These are phyloP conservation scores for Biscogniauxia sp. DNA, from an alignment of 2,329 filamentous ascomycete genomes.

Conservation along the genomic window DNA sequence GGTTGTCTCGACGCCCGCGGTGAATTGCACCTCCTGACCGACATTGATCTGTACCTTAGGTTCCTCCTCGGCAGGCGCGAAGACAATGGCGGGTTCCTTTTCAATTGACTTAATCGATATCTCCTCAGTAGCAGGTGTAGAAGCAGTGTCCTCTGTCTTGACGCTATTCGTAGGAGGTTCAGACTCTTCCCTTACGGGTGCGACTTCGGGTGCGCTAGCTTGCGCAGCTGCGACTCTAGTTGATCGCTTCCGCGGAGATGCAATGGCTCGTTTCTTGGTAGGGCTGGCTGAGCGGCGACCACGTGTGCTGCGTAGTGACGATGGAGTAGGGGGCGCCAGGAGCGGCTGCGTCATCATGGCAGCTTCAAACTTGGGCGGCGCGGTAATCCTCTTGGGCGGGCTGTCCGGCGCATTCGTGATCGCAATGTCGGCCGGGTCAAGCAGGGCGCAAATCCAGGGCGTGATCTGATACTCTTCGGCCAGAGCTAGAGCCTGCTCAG, in stretches of 20 bases:
- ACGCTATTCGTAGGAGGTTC: slow-evolving; percentile 33
- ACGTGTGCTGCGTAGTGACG: slow-evolving; percentile 45
- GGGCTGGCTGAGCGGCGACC: slow-evolving; percentile 58
- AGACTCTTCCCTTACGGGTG: slow-evolving; percentile 29
- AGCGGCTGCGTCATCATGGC: slow-evolving; percentile 43
- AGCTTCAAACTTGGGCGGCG: slow-evolving; percentile 74
- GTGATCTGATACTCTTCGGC: slow-evolving; percentile 84
- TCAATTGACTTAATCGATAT: slow-evolving; percentile 47
- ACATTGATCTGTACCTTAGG: slow-evolving; percentile 67
- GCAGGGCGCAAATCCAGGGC: slow-evolving; percentile 86
- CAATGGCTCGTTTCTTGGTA: slow-evolving; percentile 49
- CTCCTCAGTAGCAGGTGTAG: slow-evolving; percentile 37
- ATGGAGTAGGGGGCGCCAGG: slow-evolving; percentile 50
- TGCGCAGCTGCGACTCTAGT: slow-evolving; percentile 41
- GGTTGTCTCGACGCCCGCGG: slow-evolving; percentile 63
- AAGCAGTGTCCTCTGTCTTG: slow-evolving; percentile 49
- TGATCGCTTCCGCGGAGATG: slow-evolving; percentile 55
- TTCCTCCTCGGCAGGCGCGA: slow-evolving; percentile 55
- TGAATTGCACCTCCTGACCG: slow-evolving; percentile 51
- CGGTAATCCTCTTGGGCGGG: slow-evolving; percentile 71
- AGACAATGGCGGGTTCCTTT: slow-evolving; percentile 46
- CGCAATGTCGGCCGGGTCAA: slow-evolving; percentile 80
- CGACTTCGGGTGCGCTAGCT: slow-evolving; percentile 38
- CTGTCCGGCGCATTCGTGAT: slow-evolving; percentile 56
- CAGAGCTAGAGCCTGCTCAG: slow-evolving; percentile 74